Evolutionary conservation across 495 filamentous ascomycete species (phyloP).

Genomic region (Penicillium taxi): DNA sequence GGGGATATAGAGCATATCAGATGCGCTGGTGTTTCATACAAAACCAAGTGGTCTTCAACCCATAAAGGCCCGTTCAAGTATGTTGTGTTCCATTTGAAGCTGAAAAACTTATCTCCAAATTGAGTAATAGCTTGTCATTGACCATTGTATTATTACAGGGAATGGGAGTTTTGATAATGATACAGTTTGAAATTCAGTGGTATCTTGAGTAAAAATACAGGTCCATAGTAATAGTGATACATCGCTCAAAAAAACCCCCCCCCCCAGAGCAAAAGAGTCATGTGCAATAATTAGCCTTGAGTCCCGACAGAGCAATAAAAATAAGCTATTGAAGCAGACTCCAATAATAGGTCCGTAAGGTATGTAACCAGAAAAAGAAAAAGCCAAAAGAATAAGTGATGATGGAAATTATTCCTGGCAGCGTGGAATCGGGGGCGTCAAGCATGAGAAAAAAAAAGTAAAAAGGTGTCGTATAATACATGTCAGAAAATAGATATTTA

Average conservation of each 20-base stretch:
- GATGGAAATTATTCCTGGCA: slow-evolving; percentile 6
- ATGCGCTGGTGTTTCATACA: too few species aligned
- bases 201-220: slow-evolving; percentile 18
- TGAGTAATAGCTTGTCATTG: too few species aligned
- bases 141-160: too few species aligned
- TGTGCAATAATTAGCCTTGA: slow-evolving; percentile 9
- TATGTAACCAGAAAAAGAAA: slow-evolving; percentile 1
- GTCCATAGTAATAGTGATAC: slow-evolving; percentile 11
- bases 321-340: slow-evolving; percentile 4
- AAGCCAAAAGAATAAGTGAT: slow-evolving; percentile 6
- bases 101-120: too few species aligned
- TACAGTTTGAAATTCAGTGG: slow-evolving; percentile 12
- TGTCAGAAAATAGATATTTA: slow-evolving; percentile 9
- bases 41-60: too few species aligned
- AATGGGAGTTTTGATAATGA: too few species aligned
- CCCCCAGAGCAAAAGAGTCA: slow-evolving; percentile 9
- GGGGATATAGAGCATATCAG: too few species aligned
- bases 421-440: slow-evolving; percentile 5
- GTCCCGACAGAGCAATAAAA: background rate
- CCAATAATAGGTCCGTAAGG: slow-evolving; percentile 2
- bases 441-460: slow-evolving; percentile 5
- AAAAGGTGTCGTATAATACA: slow-evolving; percentile 21
- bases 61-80: too few species aligned
- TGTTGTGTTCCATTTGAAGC: too few species aligned
- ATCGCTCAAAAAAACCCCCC: slow-evolving; percentile 2